phyloP scores from a whole-genome alignment of 1,284 basidiomycete genomes.

The Cryptococcus sp. region DNA sequence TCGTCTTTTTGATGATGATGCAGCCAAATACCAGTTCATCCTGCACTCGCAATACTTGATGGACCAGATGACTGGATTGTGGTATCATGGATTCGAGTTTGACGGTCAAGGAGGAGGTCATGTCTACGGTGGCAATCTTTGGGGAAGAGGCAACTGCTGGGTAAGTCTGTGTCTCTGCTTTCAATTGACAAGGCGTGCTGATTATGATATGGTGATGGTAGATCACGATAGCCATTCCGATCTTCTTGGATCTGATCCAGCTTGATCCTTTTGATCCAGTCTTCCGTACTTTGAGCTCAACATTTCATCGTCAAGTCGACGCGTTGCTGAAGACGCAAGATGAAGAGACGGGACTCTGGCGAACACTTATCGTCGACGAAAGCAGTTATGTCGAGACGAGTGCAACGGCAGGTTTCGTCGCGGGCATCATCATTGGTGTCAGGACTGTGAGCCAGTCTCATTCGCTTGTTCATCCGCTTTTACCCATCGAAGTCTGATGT shows the following conservation, averaged over 20 bases:
- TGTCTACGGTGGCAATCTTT: constrained; percentile 59
- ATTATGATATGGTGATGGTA: neutral
- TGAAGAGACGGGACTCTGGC: constrained; percentile 60
- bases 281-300: constrained; percentile 57
- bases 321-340: constrained; percentile 60
- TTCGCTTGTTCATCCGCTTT: neutral
- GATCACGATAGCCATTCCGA: constrained; percentile 63
- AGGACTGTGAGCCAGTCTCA: constrained; percentile 45
- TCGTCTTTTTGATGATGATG: constrained; percentile 41
- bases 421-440: constrained; percentile 61
- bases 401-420: constrained; percentile 65
- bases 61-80: constrained; percentile 29
- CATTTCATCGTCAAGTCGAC: constrained; percentile 60
- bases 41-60: constrained; percentile 34
- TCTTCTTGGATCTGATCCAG: constrained; percentile 58
- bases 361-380: constrained; percentile 62
- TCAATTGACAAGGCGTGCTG: neutral
- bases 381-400: constrained; percentile 62
- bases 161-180: constrained; percentile 6
- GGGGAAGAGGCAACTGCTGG: constrained; percentile 67
- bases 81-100: constrained; percentile 52
- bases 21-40: constrained; percentile 38
- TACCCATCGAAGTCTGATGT: neutral
- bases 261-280: constrained; percentile 56
- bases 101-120: constrained; percentile 25